Evolutionary conservation across 805 yeast genomes (phyloP), one percentile per base, ranked within the genome.

Genomic region (Candida rishiriensis): DNA sequence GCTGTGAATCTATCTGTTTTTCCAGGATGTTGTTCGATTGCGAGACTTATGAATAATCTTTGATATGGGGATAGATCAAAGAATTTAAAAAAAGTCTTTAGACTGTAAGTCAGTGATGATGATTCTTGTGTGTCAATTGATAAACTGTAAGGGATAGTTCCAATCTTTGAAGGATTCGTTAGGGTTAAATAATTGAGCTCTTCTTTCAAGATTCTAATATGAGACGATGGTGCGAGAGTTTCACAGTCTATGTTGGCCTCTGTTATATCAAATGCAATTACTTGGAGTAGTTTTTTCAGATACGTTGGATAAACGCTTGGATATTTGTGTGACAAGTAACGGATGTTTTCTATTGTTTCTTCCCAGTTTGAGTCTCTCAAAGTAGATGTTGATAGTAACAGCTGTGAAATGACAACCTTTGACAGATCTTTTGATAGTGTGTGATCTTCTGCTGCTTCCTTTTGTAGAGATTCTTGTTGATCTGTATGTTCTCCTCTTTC

Each of bases 321-420:
- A 30, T 66, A 58, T 42, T 64, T 64, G 11, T 57, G 62, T 43
- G 76, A 56, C 28, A 82, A 70, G 51, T 65, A 67, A 44, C 70
- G 68, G 55, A 81, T 77, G 56, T 81, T 77, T 34, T 57, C 53
- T 39, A 61, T 56, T 26, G 72, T 65, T 16, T 63, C 47, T 18
- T 62, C 64, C 56, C 72, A 68, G 59, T 72, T 73, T 17, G 63
- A 61, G 18, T 62, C 61, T 29, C 26, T 21, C 26, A 21, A 21
- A 21, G 76, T 71, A 33, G 76, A 65, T 40, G 75, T 64, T 39
- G 81, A 63, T 39, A 81, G 68, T 15, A 76, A 69, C 35, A 83
- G 56, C 61, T 83, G 88, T 31, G 79, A 73, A 46, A 72, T 56
- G 37, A 73, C 62, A 41, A 76, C 68, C 46, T 48, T 53, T 37